A percentile compares a stretch with the other conserved stretches of the same genome.
phyloP scores from a whole-genome alignment of 192 early-diverging fungal genomes.

The Martensiomyces pterosporus region DNA sequence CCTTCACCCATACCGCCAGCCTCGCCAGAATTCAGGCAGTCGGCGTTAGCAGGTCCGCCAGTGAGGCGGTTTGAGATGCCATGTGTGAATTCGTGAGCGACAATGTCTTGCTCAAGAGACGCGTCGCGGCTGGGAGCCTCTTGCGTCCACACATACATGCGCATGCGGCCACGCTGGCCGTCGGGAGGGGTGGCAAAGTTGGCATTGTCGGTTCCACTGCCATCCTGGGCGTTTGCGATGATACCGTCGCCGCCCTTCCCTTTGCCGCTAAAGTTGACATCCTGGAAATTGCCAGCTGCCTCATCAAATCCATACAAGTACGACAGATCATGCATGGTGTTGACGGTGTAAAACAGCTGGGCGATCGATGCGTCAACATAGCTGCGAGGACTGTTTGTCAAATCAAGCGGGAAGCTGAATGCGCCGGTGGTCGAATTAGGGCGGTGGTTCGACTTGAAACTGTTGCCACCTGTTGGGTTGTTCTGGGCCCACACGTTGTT shows the following conservation, averaged over 20 bases:
- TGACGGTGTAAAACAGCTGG: slow-evolving; percentile 92
- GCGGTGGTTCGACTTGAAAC: slow-evolving; percentile 77
- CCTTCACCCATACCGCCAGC: slow-evolving; percentile 94
- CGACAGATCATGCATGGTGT: slow-evolving; percentile 86
- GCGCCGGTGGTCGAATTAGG: slow-evolving; percentile 41
- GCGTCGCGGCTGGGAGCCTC: slow-evolving; percentile 73
- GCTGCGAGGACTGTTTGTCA: slow-evolving; percentile 58
- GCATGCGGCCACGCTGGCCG: slow-evolving; percentile 85
- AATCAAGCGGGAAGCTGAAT: slow-evolving; percentile 75
- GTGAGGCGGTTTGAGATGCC: slow-evolving; percentile 89
- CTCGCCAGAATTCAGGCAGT: slow-evolving; percentile 86
- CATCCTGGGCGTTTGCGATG: slow-evolving; percentile 90
- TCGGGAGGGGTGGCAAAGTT: slow-evolving; percentile 96
- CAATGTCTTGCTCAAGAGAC: slow-evolving; percentile 86
- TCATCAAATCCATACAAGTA: slow-evolving; percentile 89
- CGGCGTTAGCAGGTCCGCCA: slow-evolving; percentile 85
- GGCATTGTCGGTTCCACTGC: slow-evolving; percentile 87
- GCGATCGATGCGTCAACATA: slow-evolving; percentile 81
- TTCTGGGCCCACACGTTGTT: slow-evolving; percentile 95
- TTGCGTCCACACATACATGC: slow-evolving; percentile 92
- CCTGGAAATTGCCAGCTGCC: slow-evolving; percentile 91
- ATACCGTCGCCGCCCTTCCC: slow-evolving; percentile 81
- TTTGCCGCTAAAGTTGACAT: slow-evolving; percentile 72
- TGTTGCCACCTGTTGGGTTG: slow-evolving; percentile 70
- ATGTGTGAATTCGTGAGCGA: slow-evolving; percentile 92